A percentile compares a stretch with the other conserved stretches of the same genome.
phyloP scores from a whole-genome alignment of 2,329 filamentous ascomycete genomes.

The Ceratocystiopsis sp. region DNA sequence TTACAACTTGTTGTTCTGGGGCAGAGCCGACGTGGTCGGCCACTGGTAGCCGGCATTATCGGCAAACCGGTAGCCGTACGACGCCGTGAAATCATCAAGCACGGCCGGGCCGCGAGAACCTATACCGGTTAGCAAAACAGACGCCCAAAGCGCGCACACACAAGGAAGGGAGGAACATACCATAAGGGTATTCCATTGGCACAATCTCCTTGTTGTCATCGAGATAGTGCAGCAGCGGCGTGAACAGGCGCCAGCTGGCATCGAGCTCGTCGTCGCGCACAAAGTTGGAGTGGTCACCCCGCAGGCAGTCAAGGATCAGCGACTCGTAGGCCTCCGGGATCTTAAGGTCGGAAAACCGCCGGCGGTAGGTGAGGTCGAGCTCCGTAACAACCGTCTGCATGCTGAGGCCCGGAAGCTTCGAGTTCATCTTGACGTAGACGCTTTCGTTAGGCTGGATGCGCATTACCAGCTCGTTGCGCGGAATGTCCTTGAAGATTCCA shows the following conservation, averaged over 20 bases:
- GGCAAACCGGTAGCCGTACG: constrained; percentile 97
- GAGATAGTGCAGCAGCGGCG: constrained; percentile 89
- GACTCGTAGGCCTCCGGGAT: constrained; percentile 99
- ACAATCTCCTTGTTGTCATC: constrained; percentile 99
- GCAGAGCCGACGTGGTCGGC: constrained; percentile 57
- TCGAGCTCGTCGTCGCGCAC: constrained; percentile 93
- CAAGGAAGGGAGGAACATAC: constrained; percentile 33
- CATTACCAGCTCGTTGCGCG: constrained; percentile 96
- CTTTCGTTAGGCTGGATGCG: constrained; percentile 98
- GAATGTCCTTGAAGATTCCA: constrained; percentile 99
- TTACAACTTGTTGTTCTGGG: constrained; percentile 60
- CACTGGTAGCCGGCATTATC: constrained; percentile 93
- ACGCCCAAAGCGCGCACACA: not conserved
- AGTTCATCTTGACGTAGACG: constrained; percentile 99
- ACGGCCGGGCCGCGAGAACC: constrained; percentile 93
- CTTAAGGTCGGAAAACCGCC: constrained; percentile 97
- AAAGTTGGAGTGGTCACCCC: constrained; percentile 99
- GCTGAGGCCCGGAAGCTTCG: constrained; percentile 90
- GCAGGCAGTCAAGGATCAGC: constrained; percentile 88
- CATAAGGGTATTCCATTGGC: constrained; percentile 98
- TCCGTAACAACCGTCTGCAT: constrained; percentile 99
- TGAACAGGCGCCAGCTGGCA: constrained; percentile 97
- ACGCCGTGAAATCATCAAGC: constrained; percentile 93
- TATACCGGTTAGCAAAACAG: constrained; percentile 22
- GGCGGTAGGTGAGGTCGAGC: constrained; percentile 92